Evolutionary conservation across 2,329 filamentous ascomycete genomes (phyloP), one percentile per base, ranked within the genome.

Genomic region (Daldinia sp.): DNA sequence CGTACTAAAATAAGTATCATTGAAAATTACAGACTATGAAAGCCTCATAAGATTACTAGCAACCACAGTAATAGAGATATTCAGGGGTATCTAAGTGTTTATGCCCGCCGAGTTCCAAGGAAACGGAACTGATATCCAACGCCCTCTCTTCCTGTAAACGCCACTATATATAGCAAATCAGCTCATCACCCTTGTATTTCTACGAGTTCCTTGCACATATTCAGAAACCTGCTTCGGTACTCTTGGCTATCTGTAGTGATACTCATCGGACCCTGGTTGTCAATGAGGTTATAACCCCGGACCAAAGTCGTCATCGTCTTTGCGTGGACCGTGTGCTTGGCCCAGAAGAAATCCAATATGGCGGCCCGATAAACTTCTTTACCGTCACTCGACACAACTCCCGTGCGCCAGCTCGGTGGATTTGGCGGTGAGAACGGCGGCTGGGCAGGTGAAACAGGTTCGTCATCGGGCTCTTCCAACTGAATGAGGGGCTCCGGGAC

Each of bases 331-430:
- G 88, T 89, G 75, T 92, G 89, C 75, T 90, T 91, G 0, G 89
- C 86, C 90, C 90, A 93, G 79, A 93, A 92, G 77, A 93, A 93
- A 74, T 93, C 90, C 30, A 93, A 79, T 11, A 93, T 76, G 0
- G 88, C 83, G 3, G 84, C 87, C 2, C 90, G 83, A 70, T 91
- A 93, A 10, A 88, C 78, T 80, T 88, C 90, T 68, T 86, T 85
- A 0, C 85, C 85, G 69, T 91, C 87, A 0, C 82, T 78, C 8
- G 88, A 90, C 0, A 76, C 68, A 0, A 92, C 71, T 0, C 90
- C 90, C 0, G 79, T 83, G 9, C 89, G 80, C 90, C 90, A 93
- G 4, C 77, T 77, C 80, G 77, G 75, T 3, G 76, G 75, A 0
- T 60, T 47, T 0, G 76, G 75, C 1, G 76, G 75, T 2, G 74